phyloP scores from a whole-genome alignment of 108 stramenopile species.

The Cyclotella sp. region DNA sequence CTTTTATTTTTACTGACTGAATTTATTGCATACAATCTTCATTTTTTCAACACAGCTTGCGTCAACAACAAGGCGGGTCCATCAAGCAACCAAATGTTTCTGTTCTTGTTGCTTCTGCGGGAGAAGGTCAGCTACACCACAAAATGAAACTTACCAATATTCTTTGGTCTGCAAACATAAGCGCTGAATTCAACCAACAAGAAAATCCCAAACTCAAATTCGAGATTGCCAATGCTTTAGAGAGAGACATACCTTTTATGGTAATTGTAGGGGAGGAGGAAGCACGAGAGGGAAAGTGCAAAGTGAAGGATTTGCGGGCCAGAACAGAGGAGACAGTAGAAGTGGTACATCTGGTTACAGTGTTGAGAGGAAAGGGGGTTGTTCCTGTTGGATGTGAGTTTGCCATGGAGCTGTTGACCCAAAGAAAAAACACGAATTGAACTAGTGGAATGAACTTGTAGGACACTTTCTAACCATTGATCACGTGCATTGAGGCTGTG shows the following conservation, averaged over 20 bases:
- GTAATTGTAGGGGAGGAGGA: slow-evolving; percentile 89
- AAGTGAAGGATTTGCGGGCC: slow-evolving; percentile 83
- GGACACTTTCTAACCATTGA: not conserved
- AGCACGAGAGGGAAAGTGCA: slow-evolving; percentile 78
- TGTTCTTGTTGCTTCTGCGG: slow-evolving; percentile 81
- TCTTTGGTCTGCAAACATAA: slow-evolving; percentile 83
- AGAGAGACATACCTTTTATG: slow-evolving; percentile 87
- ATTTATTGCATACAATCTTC: not conserved
- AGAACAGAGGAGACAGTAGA: slow-evolving; percentile 71
- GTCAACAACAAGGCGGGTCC: slow-evolving; percentile 61
- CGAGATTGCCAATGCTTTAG: slow-evolving; percentile 81
- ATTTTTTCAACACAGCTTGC: slow-evolving; percentile 31
- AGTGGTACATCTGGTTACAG: slow-evolving; percentile 45
- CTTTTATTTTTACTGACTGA: slow-evolving; percentile 6
- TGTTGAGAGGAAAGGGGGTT: slow-evolving; percentile 64
- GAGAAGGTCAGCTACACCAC: slow-evolving; percentile 62
- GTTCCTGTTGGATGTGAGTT: slow-evolving; percentile 73
- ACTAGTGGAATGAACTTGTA: not conserved
- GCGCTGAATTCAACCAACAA: slow-evolving; percentile 86
- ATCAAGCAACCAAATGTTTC: slow-evolving; percentile 69
- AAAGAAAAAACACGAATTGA: slow-evolving; percentile 10
- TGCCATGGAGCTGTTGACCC: slow-evolving; percentile 54
- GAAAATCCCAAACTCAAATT: slow-evolving; percentile 89
- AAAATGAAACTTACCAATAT: slow-evolving; percentile 82
- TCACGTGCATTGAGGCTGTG: not conserved